A percentile compares a stretch with the other conserved stretches of the same genome.
Evolutionary conservation across 192 early-diverging fungal species (phyloP).

Genomic region (Entophlyctis luteolus): DNA sequence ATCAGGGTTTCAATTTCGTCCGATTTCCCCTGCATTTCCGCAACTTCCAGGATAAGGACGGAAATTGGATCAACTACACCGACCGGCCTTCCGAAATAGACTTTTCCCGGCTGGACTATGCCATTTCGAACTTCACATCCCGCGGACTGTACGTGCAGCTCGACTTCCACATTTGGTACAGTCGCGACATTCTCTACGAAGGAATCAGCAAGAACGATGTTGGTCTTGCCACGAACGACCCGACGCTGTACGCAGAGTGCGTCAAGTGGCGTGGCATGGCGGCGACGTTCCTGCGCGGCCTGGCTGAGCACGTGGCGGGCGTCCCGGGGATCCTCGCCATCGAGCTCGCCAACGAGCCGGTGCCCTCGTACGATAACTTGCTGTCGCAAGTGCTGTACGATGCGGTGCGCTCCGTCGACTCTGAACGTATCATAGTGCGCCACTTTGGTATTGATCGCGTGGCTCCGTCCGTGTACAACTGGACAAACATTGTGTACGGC

Average conservation of each 20-base stretch:
- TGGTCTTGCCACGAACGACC: not conserved
- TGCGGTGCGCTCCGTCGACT: not conserved
- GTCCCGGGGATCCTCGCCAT: not conserved
- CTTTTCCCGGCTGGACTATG: not conserved
- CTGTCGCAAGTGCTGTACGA: not conserved
- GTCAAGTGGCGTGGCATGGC: not conserved
- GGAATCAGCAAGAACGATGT: not conserved
- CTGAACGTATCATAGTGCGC: not conserved
- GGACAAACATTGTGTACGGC: not conserved
- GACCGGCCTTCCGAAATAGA: not conserved
- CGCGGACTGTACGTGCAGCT: not conserved
- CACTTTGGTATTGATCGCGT: not conserved
- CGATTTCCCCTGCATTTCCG: not conserved
- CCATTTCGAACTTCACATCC: not conserved
- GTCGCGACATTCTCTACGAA: conserved; percentile 4
- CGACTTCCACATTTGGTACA: not conserved
- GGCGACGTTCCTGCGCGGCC: not conserved
- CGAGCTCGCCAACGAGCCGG: not conserved
- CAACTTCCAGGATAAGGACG: not conserved
- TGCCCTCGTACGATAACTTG: not conserved
- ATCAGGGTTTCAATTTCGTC: not conserved
- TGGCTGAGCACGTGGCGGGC: not conserved
- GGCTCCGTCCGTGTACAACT: not conserved
- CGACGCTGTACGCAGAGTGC: not conserved
- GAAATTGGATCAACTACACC: not conserved